Conservation (phyloP, 805 yeast genomes). For the Candida cerambycidarum region DNA sequence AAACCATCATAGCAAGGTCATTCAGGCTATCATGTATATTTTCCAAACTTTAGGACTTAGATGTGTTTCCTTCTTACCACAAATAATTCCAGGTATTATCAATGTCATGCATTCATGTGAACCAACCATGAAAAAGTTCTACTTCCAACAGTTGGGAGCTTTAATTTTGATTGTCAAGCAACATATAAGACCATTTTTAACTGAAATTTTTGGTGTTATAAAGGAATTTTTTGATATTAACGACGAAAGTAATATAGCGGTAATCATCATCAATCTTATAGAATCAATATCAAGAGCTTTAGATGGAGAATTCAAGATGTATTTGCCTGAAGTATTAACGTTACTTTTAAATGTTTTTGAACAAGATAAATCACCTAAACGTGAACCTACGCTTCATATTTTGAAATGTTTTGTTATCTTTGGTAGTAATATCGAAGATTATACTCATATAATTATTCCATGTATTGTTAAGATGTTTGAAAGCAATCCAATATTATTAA, state of each 20-base stretch:
- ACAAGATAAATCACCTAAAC: constrained; percentile 61
- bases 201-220: constrained; percentile 71
- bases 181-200: constrained; percentile 81
- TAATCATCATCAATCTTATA: constrained; percentile 73
- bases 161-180: constrained; percentile 81
- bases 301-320: constrained; percentile 88
- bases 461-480: constrained; percentile 81
- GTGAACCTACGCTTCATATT: constrained; percentile 67
- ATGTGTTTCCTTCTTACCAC: constrained; percentile 85
- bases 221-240: constrained; percentile 62
- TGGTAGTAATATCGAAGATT: constrained; percentile 86
- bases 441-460: constrained; percentile 84
- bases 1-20: constrained; percentile 84
- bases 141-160: constrained; percentile 84
- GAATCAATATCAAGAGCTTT: constrained; percentile 84
- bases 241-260: constrained; percentile 59
- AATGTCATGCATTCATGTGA: constrained; percentile 82
- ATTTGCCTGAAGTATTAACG: constrained; percentile 75
- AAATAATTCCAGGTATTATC: constrained; percentile 84
- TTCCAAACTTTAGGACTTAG: constrained; percentile 85
- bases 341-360: constrained; percentile 75
- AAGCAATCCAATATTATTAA: constrained; percentile 56
- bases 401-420: constrained; percentile 81
- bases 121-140: constrained; percentile 75
- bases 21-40: constrained; percentile 91